These are phyloP conservation scores for Cocos nucifera DNA, from an alignment of 176 grass and related monocot species.

Conservation along the genomic window DNA sequence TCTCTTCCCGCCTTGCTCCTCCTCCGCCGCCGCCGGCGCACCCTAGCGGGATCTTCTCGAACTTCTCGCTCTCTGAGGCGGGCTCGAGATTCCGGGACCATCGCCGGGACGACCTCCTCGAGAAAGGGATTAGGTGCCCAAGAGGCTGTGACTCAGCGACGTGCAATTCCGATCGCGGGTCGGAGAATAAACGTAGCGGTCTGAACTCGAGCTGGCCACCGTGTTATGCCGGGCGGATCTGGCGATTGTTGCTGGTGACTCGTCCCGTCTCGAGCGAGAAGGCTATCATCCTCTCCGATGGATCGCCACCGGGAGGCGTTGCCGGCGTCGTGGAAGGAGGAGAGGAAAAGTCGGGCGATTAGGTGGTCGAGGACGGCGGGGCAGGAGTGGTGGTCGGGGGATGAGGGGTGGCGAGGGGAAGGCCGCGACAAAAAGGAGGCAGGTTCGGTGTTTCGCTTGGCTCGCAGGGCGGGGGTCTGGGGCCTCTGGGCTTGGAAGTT, in stretches of 20 bases:
- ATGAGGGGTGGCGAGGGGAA: no score
- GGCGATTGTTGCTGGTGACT: background rate
- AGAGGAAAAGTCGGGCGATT: background rate
- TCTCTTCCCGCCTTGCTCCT: background rate
- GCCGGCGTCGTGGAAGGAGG: background rate
- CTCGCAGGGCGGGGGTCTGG: no score
- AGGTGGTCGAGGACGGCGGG: background rate
- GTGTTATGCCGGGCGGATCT: background rate
- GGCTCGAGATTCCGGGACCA: no score
- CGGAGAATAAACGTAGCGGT: slow-evolving; percentile 28
- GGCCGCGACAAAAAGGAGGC: no score
- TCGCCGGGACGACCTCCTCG: background rate
- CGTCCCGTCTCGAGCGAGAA: no score
- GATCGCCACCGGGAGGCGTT: background rate
- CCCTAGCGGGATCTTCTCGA: slow-evolving; percentile 21
- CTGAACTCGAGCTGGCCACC: background rate
- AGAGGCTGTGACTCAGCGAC: slow-evolving; percentile 14
- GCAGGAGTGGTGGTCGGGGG: no score
- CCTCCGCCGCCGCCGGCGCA: slow-evolving; percentile 13
- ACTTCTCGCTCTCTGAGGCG: background rate
- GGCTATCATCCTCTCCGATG: no score
- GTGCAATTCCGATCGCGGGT: slow-evolving; percentile 47
- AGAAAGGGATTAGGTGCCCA: slow-evolving; percentile 36
- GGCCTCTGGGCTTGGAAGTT: no score
- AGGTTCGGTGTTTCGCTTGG: no score